Conservation (phyloP, 306 rosid species). For the Fagus crenata region DNA sequence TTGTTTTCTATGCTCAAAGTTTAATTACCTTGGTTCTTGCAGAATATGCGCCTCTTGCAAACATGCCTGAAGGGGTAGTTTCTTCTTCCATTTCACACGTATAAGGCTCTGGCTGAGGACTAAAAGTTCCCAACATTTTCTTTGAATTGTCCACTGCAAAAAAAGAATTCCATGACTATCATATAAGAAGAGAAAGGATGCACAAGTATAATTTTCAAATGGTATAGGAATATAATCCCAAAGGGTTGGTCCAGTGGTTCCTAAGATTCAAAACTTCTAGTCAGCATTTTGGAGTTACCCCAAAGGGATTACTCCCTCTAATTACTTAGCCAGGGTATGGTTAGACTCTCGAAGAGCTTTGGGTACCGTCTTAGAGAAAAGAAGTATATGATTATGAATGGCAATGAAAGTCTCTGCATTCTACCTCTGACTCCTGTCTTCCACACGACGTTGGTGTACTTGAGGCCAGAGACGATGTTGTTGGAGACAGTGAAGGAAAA, state of each 20-base stretch:
- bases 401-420: not conserved
- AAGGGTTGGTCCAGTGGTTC: too few relatives aligned
- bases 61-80: conserved; percentile 72
- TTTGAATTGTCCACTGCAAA: conserved; percentile 68
- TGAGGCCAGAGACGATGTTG: conserved; percentile 85
- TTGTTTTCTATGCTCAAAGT: not conserved
- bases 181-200: conserved; percentile 10
- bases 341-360: too few relatives aligned
- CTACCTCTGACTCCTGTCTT: conserved; percentile 76
- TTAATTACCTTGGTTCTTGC: conserved; percentile 72
- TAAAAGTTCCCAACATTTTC: conserved; percentile 82
- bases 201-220: not conserved
- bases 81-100: conserved; percentile 71
- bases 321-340: too few relatives aligned
- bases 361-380: too few relatives aligned
- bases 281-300: too few relatives aligned
- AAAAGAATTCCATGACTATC: not conserved
- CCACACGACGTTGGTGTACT: conserved; percentile 67
- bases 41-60: conserved; percentile 81
- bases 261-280: too few relatives aligned
- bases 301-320: too few relatives aligned
- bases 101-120: conserved; percentile 76
- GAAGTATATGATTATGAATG: not conserved
- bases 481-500: conserved; percentile 62
- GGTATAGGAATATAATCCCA: not conserved